Evolutionary conservation across 2,329 filamentous ascomycete species (phyloP).

Genomic region (Cadophora luteo-olivacea): DNA sequence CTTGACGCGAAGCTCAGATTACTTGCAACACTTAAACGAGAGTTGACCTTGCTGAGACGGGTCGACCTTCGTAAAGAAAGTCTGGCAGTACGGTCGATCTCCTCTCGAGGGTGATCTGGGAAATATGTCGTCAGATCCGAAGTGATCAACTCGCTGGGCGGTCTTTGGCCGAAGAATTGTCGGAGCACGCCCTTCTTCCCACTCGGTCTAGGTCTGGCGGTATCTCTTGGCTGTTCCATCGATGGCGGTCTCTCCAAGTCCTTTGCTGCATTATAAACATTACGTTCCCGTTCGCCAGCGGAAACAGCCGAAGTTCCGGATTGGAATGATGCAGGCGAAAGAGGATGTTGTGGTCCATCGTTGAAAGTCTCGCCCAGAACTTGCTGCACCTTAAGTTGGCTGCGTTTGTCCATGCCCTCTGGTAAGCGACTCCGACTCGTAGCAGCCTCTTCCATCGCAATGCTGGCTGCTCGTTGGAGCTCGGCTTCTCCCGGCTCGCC

Average conservation of each 20-base stretch:
- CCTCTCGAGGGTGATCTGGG: slow-evolving; percentile 90
- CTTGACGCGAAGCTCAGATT: slow-evolving; percentile 93
- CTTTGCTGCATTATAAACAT: slow-evolving; percentile 64
- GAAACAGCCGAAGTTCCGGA: slow-evolving; percentile 42
- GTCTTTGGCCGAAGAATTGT: slow-evolving; percentile 89
- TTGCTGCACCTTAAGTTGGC: slow-evolving; percentile 87
- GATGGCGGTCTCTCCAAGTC: slow-evolving; percentile 64
- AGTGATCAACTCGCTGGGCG: slow-evolving; percentile 95
- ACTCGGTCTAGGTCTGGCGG: slow-evolving; percentile 36
- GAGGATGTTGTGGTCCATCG: slow-evolving; percentile 78
- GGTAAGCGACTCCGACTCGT: slow-evolving; percentile 71
- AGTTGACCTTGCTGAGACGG: slow-evolving; percentile 89
- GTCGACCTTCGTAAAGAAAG: slow-evolving; percentile 91
- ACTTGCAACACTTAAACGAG: slow-evolving; percentile 90
- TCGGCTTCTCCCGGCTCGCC: slow-evolving; percentile 90
- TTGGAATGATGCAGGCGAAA: slow-evolving; percentile 79
- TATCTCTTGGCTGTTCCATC: slow-evolving; percentile 43
- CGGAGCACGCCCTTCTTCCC: slow-evolving; percentile 67
- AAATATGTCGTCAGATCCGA: slow-evolving; percentile 97
- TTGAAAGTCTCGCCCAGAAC: slow-evolving; percentile 88
- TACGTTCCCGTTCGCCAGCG: slow-evolving; percentile 68
- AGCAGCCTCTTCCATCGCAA: slow-evolving; percentile 86
- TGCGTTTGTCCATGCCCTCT: slow-evolving; percentile 68
- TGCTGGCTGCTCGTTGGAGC: slow-evolving; percentile 83
- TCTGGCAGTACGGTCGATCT: slow-evolving; percentile 94